Percentiles rank a stretch among this genome's conserved stretches.
Evolutionary conservation across 345 rosid species (phyloP).

Genomic region (Kernera saxatilis): DNA sequence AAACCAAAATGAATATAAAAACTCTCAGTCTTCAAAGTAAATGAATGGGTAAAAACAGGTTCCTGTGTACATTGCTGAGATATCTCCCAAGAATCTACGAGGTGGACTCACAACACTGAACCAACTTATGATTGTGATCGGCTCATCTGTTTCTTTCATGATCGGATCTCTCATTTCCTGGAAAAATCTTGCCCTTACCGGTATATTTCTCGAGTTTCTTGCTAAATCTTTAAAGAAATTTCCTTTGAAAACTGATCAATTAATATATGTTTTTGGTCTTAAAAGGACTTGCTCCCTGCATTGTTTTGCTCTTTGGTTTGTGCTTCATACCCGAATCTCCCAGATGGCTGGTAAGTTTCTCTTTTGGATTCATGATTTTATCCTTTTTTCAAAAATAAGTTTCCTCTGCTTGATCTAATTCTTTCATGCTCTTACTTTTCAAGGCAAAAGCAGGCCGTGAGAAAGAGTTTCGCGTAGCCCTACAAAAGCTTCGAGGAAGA

Average conservation of each 20-base stretch:
- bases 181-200: constrained; percentile 76
- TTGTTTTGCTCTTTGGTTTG: constrained; percentile 62
- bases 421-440: not conserved
- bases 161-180: constrained; percentile 64
- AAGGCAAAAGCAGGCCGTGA: constrained; percentile 72
- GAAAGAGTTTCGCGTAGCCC: constrained; percentile 58
- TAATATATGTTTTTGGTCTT: constrained; percentile 17
- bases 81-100: constrained; percentile 82
- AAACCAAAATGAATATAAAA: not conserved
- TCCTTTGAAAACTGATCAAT: constrained; percentile 3
- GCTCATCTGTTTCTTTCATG: constrained; percentile 60
- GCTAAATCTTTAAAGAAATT: not conserved
- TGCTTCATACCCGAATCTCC: constrained; percentile 83
- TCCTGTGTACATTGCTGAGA: constrained; percentile 85
- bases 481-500: constrained; percentile 63
- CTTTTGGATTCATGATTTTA: not conserved
- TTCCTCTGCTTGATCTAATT: not conserved
- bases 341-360: constrained; percentile 75
- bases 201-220: constrained; percentile 31
- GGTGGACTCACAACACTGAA: constrained; percentile 88
- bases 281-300: constrained; percentile 68
- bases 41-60: constrained; percentile 38
- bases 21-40: not conserved
- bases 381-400: not conserved
- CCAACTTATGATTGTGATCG: constrained; percentile 76